Evolutionary conservation across 225 moss, liverwort and hornwort species (phyloP).

Genomic region (Pseudoscleropodium purum): DNA sequence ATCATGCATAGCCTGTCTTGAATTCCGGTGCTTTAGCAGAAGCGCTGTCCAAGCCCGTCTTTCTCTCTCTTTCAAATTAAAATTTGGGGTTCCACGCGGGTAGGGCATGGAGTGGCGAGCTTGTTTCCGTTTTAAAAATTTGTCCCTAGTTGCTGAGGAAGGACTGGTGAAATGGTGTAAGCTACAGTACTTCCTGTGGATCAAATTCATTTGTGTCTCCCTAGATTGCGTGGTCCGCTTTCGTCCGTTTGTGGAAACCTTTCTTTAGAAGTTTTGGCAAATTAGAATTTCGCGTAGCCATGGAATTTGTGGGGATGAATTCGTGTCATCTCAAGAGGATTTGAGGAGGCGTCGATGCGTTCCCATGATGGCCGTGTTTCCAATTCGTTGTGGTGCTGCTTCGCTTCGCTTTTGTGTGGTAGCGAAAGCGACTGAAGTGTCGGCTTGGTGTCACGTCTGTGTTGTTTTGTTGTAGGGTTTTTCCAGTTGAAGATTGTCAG

Average conservation of each 20-base stretch:
- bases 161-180: not conserved
- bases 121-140: not conserved
- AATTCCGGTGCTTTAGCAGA: not conserved
- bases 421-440: not conserved
- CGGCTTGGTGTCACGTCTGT: not conserved
- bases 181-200: not conserved
- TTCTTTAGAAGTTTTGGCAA: not conserved
- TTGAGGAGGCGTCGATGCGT: not conserved
- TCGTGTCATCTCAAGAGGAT: not conserved
- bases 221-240: not conserved
- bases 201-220: not conserved
- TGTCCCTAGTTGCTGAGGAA: not conserved
- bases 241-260: not conserved
- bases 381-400: not conserved
- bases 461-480: constrained; percentile 17
- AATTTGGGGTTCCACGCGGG: not conserved
- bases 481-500: not conserved
- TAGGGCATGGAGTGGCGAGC: not conserved
- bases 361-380: not conserved
- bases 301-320: not conserved
- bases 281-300: not conserved
- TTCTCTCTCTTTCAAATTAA: not conserved
- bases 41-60: not conserved
- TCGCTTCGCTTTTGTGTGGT: not conserved
- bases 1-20: not conserved